These are phyloP conservation scores for Amaranthus tricolor DNA, from an alignment of 179 eudicot genomes.

Conservation along the genomic window DNA sequence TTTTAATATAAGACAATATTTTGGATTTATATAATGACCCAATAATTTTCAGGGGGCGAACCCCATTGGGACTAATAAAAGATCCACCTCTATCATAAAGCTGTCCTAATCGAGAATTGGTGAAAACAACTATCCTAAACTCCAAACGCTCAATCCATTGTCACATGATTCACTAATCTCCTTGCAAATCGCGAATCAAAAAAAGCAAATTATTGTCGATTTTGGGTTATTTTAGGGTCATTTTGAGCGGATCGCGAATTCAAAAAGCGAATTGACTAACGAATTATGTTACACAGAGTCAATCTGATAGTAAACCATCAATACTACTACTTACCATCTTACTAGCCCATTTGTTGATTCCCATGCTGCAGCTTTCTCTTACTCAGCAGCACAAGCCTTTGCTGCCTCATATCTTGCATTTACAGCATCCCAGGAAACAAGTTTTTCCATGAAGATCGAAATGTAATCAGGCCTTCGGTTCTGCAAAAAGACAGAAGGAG, in stretches of 20 bases:
- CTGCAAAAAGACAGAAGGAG: slow-evolving; percentile 38
- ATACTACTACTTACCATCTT: slow-evolving; percentile 19
- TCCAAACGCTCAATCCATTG: neutral
- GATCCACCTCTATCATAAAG: neutral
- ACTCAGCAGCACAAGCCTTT: slow-evolving; percentile 50
- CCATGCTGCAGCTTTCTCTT: slow-evolving; percentile 35
- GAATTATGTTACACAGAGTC: neutral
- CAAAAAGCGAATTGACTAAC: too few relatives aligned
- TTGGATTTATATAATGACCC: neutral
- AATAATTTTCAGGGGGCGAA: too few relatives aligned
- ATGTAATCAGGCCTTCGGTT: slow-evolving; percentile 83
- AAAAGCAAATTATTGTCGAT: too few relatives aligned
- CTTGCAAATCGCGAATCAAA: too few relatives aligned
- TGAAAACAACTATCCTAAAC: neutral
- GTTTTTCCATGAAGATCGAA: slow-evolving; percentile 74
- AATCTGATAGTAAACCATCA: slow-evolving; percentile 32
- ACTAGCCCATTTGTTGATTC: slow-evolving; percentile 25
- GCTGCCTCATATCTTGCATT: slow-evolving; percentile 75
- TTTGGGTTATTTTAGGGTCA: too few relatives aligned
- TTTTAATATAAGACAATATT: neutral
- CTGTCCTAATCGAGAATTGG: neutral
- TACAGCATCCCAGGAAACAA: slow-evolving; percentile 91
- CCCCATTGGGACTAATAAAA: too few relatives aligned
- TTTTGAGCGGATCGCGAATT: too few relatives aligned
- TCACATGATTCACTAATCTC: too few relatives aligned